These are phyloP conservation scores for Mollisiaceae sp. DNA, from an alignment of 2,329 filamentous ascomycete genomes.

Conservation along the genomic window DNA sequence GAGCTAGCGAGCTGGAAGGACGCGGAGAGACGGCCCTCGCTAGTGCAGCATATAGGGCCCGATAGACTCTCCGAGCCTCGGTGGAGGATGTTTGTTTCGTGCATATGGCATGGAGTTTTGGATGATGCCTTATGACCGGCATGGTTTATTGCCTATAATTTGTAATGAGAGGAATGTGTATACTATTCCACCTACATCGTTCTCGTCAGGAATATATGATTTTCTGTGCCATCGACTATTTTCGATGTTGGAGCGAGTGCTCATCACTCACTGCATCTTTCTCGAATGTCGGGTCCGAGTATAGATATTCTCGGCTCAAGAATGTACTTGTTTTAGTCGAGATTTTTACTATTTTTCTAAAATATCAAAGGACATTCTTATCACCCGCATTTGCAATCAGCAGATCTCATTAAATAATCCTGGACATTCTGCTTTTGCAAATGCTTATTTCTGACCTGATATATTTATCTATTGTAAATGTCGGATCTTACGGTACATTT, in stretches of 20 bases:
- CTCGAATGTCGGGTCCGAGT: background rate
- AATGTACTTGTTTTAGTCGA: background rate
- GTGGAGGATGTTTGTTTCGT: background rate
- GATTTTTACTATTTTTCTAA: no score
- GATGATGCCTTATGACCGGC: background rate
- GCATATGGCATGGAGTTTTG: background rate
- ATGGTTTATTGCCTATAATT: background rate
- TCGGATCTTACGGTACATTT: no score
- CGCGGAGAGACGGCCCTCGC: slow-evolving; percentile 32
- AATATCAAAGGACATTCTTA: no score
- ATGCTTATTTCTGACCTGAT: no score
- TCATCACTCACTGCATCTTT: background rate
- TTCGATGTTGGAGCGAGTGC: background rate
- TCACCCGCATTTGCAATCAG: no score
- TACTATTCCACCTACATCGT: background rate
- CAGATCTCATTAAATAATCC: no score
- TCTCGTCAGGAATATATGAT: background rate
- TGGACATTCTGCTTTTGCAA: no score
- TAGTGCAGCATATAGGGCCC: slow-evolving; percentile 40
- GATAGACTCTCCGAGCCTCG: slow-evolving; percentile 13
- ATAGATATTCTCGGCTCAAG: background rate
- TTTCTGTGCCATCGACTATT: background rate
- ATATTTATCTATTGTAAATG: no score
- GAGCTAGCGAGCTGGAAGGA: background rate
- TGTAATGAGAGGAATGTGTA: background rate